phyloP scores from a whole-genome alignment of 2,329 filamentous ascomycete genomes.

The Ceratocystis cubensis region DNA sequence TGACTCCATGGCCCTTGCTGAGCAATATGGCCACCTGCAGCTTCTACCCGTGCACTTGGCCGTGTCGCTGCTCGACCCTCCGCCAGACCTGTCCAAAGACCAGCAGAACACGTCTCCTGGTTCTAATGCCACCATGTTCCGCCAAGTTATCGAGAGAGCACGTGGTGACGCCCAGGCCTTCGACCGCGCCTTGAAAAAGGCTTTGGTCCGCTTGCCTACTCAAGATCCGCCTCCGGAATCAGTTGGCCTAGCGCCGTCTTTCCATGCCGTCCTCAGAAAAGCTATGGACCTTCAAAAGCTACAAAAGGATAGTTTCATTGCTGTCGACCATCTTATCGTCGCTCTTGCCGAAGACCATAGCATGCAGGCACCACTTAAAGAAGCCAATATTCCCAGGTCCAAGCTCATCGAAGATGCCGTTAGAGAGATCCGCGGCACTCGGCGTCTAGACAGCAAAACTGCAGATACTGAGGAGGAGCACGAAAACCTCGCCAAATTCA shows the following conservation, averaged over 20 bases:
- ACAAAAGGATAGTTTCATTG: conserved; percentile 93
- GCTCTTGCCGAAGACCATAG: conserved; percentile 66
- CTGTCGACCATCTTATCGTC: conserved; percentile 86
- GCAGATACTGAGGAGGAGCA: conserved; percentile 86
- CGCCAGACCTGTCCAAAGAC: conserved; percentile 65
- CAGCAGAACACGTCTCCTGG: conserved; percentile 62
- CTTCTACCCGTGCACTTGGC: conserved; percentile 83
- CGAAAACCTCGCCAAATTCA: conserved; percentile 95
- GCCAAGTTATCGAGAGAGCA: conserved; percentile 85
- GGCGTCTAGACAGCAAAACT: conserved; percentile 87
- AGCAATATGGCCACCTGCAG: conserved; percentile 84
- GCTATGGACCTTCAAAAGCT: conserved; percentile 86
- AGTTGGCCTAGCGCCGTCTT: conserved; percentile 67
- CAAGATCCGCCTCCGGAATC: conserved; percentile 91
- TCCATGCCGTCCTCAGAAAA: conserved; percentile 69
- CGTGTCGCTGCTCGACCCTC: conserved; percentile 64
- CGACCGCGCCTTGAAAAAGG: conserved; percentile 82
- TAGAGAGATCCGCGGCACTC: conserved; percentile 80
- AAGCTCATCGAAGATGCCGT: conserved; percentile 89
- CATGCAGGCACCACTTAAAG: conserved; percentile 62
- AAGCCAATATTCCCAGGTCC: conserved; percentile 80
- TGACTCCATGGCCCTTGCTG: conserved; percentile 75
- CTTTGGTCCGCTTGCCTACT: conserved; percentile 75
- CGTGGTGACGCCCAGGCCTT: conserved; percentile 85
- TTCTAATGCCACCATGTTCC: conserved; percentile 63